Percentiles rank a stretch among this genome's conserved stretches.
phyloP scores from a whole-genome alignment of 805 yeast genomes.

The Yarrowia divulgata region DNA sequence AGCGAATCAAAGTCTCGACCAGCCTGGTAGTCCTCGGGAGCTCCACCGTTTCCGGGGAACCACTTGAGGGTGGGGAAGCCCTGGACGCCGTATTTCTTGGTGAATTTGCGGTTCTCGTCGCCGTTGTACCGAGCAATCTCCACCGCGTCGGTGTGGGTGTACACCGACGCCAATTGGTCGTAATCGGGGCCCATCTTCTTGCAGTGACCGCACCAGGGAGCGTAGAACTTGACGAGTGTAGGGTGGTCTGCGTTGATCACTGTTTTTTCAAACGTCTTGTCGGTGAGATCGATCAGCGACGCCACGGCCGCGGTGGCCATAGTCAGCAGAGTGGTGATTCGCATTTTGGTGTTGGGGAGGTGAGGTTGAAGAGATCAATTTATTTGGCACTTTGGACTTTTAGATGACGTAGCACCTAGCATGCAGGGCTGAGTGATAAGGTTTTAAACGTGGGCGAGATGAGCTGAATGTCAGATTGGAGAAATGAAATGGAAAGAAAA shows the following conservation, averaged over 20 bases:
- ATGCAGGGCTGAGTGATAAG: too few species aligned
- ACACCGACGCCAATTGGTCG: slow-evolving; percentile 78
- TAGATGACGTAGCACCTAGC: too few species aligned
- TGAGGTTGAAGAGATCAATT: background rate
- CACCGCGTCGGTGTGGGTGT: slow-evolving; percentile 57
- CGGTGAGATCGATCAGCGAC: slow-evolving; percentile 50
- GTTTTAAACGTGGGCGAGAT: too few species aligned
- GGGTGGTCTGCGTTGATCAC: slow-evolving; percentile 66
- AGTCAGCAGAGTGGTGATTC: background rate
- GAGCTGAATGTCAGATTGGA: too few species aligned
- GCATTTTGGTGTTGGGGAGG: background rate
- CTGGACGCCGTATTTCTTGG: slow-evolving; percentile 59
- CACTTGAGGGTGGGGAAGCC: slow-evolving; percentile 73
- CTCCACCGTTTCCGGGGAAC: slow-evolving; percentile 62
- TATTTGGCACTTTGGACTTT: too few species aligned
- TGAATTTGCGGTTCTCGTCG: slow-evolving; percentile 61
- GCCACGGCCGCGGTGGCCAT: slow-evolving; percentile 31
- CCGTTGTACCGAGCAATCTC: slow-evolving; percentile 67
- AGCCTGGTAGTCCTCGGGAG: slow-evolving; percentile 60
- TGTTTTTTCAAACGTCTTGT: slow-evolving; percentile 67
- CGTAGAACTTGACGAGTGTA: slow-evolving; percentile 71
- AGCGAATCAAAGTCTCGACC: slow-evolving; percentile 59
- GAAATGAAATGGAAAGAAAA: too few species aligned
- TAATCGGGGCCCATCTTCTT: slow-evolving; percentile 84
- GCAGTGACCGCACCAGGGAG: slow-evolving; percentile 95